Evolutionary conservation across 2,329 filamentous ascomycete genomes (phyloP), one percentile per base, ranked within the genome.

Genomic region (Trichoderma arundinaceum): DNA sequence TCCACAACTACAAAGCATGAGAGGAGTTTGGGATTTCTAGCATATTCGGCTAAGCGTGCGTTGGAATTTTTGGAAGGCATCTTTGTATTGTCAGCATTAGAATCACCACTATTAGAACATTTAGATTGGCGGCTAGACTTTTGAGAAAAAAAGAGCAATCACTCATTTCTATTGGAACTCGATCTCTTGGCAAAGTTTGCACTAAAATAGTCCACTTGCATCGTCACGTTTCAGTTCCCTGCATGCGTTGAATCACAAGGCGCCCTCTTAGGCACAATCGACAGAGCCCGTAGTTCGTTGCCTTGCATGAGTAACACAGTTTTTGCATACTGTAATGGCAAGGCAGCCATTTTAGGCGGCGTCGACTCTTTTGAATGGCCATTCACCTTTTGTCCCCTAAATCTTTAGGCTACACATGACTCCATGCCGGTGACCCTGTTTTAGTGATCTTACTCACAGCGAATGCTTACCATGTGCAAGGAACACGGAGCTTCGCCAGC

Each of bases 251-350:
- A 54, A 54, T 52, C 49, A 53, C 52, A 38, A 12, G 39, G 41
- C 17, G 28, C 49, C 46, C 13, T 38, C n/a, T 33, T 13, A 54
- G 49, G 60, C 60, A 28, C 22, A 48, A 35, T 56, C 22, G 38
- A n/a, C 35, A 28, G 13, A n/a, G 8, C 13, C 13, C 19, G 7
- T 4, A 28, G 41, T 63, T 63, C 49, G 60, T 28, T 63, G 60
- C 60, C 60, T 63, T 63, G 48, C 35, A 51, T 62, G 59, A 62
- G 59, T 62, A 52, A 43, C 38, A 62, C 46, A 17, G 57, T 51
- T 43, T 15, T 15, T 17, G 57, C 33, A 28, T 60, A 51, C 41
- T 44, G 39, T 33, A 17, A 32, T 41, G 48, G 48, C 48, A 32
- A 62, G 59, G 59, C 48, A 62, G 13, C 48, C 39, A 53, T 22